A percentile compares a stretch with the other conserved stretches of the same genome.
phyloP scores from a whole-genome alignment of 352 stramenopile genomes.

The Globisporangium ultimum region DNA sequence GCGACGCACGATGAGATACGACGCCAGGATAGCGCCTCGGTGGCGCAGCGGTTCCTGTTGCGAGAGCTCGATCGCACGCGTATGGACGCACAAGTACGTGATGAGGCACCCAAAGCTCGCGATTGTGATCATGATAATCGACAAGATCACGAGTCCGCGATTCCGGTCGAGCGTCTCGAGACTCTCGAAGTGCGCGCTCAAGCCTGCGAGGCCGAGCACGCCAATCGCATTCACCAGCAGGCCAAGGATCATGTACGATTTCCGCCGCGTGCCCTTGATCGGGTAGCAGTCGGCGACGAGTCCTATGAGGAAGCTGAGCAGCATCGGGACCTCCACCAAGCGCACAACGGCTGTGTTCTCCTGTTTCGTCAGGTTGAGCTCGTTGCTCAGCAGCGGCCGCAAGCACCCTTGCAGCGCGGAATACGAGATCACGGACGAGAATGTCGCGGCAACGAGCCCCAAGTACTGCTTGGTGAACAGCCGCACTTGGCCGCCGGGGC shows the following conservation, averaged over 20 bases:
- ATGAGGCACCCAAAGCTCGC: slow-evolving; percentile 25
- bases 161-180: no score
- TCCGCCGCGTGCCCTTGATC: slow-evolving; percentile 72
- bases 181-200: slow-evolving; percentile 22
- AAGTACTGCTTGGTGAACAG: slow-evolving; percentile 35
- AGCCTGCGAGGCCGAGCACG: slow-evolving; percentile 24
- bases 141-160: slow-evolving; percentile 3
- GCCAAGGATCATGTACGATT: slow-evolving; percentile 77
- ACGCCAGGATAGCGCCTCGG: slow-evolving; percentile 31
- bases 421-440: slow-evolving; percentile 44
- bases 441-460: slow-evolving; percentile 34
- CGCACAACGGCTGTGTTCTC: slow-evolving; percentile 24
- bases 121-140: slow-evolving; percentile 22
- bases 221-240: slow-evolving; percentile 22
- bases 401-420: slow-evolving; percentile 22
- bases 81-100: slow-evolving; percentile 23
- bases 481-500: slow-evolving; percentile 31
- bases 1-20: slow-evolving; percentile 35
- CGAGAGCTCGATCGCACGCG: slow-evolving; percentile 10
- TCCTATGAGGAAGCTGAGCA: slow-evolving; percentile 77
- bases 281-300: slow-evolving; percentile 75
- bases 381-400: slow-evolving; percentile 22
- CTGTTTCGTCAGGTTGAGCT: slow-evolving; percentile 20
- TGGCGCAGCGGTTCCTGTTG: slow-evolving; percentile 3
- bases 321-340: slow-evolving; percentile 53